Conservation (phyloP, 257 asterid species). For the Eucommia ulmoides region DNA sequence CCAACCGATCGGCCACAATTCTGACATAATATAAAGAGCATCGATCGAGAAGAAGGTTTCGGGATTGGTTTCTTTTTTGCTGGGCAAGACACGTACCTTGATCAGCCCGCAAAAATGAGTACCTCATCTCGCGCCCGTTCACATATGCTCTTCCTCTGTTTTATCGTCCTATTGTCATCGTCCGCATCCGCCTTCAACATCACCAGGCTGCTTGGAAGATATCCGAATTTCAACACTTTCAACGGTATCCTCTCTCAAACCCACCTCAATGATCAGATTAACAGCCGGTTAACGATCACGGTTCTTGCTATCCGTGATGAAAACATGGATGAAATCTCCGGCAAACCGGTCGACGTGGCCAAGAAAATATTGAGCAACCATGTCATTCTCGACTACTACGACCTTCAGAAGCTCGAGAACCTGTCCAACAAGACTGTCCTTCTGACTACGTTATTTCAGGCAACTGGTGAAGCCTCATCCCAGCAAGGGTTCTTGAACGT, state of each 20-base stretch:
- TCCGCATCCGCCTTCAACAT: not conserved
- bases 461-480: slow-evolving; percentile 19
- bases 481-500: slow-evolving; percentile 48
- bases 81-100: too few species aligned
- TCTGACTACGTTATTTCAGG: slow-evolving; percentile 48
- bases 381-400: not conserved
- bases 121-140: too few species aligned
- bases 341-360: not conserved
- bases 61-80: too few species aligned
- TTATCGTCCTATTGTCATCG: not conserved
- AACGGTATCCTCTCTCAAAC: not conserved
- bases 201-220: not conserved
- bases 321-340: not conserved
- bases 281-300: not conserved
- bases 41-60: too few species aligned
- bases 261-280: not conserved
- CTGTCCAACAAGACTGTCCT: slow-evolving; percentile 19
- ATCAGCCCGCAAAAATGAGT: too few species aligned
- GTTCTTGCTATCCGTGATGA: not conserved
- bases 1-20: too few species aligned
- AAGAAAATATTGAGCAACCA: not conserved
- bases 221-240: not conserved
- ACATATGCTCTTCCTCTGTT: not conserved
- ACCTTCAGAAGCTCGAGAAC: slow-evolving; percentile 4
- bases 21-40: too few species aligned